These are phyloP conservation scores for Gnaphalium uliginosum DNA, from an alignment of 129 eudicot genomes.

Conservation along the genomic window DNA sequence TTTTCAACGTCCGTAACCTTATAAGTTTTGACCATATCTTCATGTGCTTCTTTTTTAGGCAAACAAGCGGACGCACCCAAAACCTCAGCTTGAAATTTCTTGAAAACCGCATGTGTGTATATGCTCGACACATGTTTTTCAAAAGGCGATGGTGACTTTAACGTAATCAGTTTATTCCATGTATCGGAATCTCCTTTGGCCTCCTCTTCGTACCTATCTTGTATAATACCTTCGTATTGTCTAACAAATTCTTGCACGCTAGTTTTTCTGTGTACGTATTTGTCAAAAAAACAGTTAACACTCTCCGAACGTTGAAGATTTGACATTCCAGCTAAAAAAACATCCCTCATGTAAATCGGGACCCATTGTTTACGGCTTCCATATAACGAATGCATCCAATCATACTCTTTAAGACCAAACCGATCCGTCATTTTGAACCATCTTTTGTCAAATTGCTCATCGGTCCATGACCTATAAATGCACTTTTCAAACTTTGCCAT, in stretches of 20 bases:
- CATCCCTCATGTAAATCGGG: slow-evolving; percentile 64
- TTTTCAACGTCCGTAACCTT: slow-evolving; percentile 69
- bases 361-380: slow-evolving; percentile 78
- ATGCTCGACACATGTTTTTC: slow-evolving; percentile 73
- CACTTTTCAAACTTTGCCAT: slow-evolving; percentile 72
- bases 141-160: slow-evolving; percentile 90
- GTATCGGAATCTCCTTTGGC: slow-evolving; percentile 85
- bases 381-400: slow-evolving; percentile 61
- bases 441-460: slow-evolving; percentile 82
- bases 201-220: slow-evolving; percentile 94
- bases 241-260: slow-evolving; percentile 65
- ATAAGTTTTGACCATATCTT: slow-evolving; percentile 42
- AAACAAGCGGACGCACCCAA: slow-evolving; percentile 86
- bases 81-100: slow-evolving; percentile 80
- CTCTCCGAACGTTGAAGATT: slow-evolving; percentile 78
- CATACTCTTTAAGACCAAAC: slow-evolving; percentile 69
- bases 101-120: slow-evolving; percentile 74
- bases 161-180: slow-evolving; percentile 70
- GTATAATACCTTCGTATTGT: slow-evolving; percentile 70
- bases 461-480: slow-evolving; percentile 69
- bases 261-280: slow-evolving; percentile 83
- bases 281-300: slow-evolving; percentile 86
- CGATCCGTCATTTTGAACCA: slow-evolving; percentile 63
- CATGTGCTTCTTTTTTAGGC: slow-evolving; percentile 62
- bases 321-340: slow-evolving; percentile 83